Base-by-base conservation (phyloP, 2,329 filamentous ascomycete species). In the Exophiala xenobiotica region DNA sequence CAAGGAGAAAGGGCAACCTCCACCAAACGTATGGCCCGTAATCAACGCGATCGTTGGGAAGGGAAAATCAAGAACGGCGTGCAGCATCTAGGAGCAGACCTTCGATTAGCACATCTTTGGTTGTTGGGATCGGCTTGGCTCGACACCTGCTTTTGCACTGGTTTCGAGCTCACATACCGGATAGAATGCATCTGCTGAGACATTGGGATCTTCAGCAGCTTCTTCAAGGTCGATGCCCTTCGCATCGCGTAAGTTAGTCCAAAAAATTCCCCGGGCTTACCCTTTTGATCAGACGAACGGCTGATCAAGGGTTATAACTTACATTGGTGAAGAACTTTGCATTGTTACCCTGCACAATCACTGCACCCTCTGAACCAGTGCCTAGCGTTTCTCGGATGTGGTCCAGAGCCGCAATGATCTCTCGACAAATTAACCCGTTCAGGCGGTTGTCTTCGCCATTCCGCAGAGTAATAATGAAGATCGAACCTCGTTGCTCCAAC, bases 161-260 rank as follows among this genome's bases (percentile, higher is more conserved):
- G n/a, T n/a, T n/a, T n/a, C n/a, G n/a, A n/a, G 72, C 24, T 70
- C 68, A 14, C 75, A 62, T 4, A 76, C 64, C 64, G 81, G 80
- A 5, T 76, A 78, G 44, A 82, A 85, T 18, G 70, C 74, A 59
- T 76, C 80, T n/a, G 72, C 72, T 20, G 84, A 81, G 65, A 74
- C 80, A 45, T 74, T 76, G 20, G 75, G 74, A 54, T 75, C 76
- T 8, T 67, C 70, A 35, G 73, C 70, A 6, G 63, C 57, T 56
- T 77, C 73, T 31, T 75, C 72, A 1, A 77, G 62, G 22, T 77
- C 74, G 11, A 76, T 61, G 2, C 72, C 73, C 50, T 48, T 37
- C 6, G 1, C 18, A 29, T 6, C 6, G 12, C 26, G 12, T 12
- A 29, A n/a, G n/a, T n/a, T n/a, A n/a, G n/a, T n/a, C n/a, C n/a